Base-by-base conservation (phyloP, 2,329 filamentous ascomycete species). In the Penicillium sp. region DNA sequence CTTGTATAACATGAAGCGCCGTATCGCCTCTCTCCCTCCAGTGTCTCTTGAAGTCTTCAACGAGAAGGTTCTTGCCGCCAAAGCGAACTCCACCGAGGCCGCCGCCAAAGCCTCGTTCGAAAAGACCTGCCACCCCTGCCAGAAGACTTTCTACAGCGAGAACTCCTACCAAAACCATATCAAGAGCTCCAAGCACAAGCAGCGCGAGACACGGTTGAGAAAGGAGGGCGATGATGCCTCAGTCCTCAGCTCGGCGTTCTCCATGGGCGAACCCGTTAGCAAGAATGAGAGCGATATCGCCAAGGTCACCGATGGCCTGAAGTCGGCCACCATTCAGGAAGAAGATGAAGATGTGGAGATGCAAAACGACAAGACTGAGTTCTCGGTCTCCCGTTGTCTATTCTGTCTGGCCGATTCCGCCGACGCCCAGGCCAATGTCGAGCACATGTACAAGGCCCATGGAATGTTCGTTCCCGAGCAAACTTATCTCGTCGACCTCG, bases 381-480 rank as follows among this genome's bases (percentile, higher is more conserved):
- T 39, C 68, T 85, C 69, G 75, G 78, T 73, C 75, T 81, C 79
- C 37, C 75, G 75, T 63, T 99, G 95, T 73, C 81, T 99, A 16
- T 98, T 99, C 82, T 99, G 95, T 83, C 96, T 95, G 75, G 90
- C 90, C 70, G 82, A 89, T 51, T 96, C 92, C 0, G 86, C 91
- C 0, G 89, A 86, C 13, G 79, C 92, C 6, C 78, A 86, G n/a
- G 81, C 93, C 35, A 97, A 93, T 70, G 81, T 92, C 36, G 80
- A 87, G 41, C 95, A 99, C 73, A 99, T 99, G 95, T 88, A 89
- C 73, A 89, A 91, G 60, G 88, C 89, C 69, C 95, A 99, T 73
- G 92, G 94, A 79, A 92, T 97, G 87, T 97, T 98, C 76, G 89
- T 99, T 61, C 95, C 95, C 0, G 95, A 99, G 75, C 90, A 87